Percentiles rank a stretch among this genome's conserved stretches.
Evolutionary conservation across 2,329 filamentous ascomycete species (phyloP).

Genomic region (Seiridium cupressi): DNA sequence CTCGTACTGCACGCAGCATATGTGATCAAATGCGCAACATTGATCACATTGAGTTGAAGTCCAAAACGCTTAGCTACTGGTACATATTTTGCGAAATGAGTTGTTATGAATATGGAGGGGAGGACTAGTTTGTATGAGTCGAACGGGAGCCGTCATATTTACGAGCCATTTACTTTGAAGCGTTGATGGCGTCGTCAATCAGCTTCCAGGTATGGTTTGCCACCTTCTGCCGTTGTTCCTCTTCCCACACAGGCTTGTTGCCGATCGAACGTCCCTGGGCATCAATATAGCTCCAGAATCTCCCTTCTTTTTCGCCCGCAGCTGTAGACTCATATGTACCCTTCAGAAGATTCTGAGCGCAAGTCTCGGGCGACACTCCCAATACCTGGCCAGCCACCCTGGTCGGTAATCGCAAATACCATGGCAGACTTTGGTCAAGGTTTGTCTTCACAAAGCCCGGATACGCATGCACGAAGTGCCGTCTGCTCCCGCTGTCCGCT

Average conservation of each 20-base stretch:
- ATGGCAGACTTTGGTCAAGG: slow-evolving; percentile 26
- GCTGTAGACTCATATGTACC: slow-evolving; percentile 15
- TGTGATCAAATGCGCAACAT: too few species aligned
- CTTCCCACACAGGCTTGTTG: slow-evolving; percentile 24
- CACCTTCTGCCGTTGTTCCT: slow-evolving; percentile 25
- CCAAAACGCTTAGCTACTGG: too few species aligned
- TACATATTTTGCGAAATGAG: too few species aligned
- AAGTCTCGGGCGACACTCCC: slow-evolving; percentile 22
- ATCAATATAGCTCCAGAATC: slow-evolving; percentile 26
- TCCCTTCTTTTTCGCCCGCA: slow-evolving; percentile 15
- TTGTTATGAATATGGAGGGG: too few species aligned
- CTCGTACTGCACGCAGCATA: too few species aligned
- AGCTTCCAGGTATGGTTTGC: slow-evolving; percentile 13
- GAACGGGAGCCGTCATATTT: too few species aligned
- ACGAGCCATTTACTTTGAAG: background rate
- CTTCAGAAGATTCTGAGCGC: slow-evolving; percentile 24
- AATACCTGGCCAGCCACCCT: slow-evolving; percentile 17
- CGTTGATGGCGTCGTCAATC: background rate
- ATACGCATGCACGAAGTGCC: slow-evolving; percentile 37
- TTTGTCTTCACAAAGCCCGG: slow-evolving; percentile 37
- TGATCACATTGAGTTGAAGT: too few species aligned
- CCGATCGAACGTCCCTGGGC: slow-evolving; percentile 23
- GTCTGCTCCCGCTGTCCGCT: slow-evolving; percentile 8
- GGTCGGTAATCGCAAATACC: slow-evolving; percentile 20
- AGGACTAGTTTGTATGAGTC: too few species aligned